Conservation (phyloP, 805 yeast species). For the Lipomyces starkeyi region DNA sequence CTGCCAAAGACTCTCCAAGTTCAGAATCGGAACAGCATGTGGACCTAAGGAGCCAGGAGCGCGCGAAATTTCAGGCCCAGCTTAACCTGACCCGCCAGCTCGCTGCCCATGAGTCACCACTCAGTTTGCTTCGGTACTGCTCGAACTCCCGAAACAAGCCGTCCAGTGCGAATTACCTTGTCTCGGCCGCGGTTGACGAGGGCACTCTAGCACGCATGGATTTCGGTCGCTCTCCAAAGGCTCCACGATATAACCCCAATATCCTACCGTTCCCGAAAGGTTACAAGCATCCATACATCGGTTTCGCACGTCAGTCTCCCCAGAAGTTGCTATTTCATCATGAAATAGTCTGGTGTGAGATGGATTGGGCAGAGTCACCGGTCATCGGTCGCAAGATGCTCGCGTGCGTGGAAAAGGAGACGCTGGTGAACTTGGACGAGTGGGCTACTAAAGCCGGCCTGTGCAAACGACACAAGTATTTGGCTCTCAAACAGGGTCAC, state of each 20-base stretch:
- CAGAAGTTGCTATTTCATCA: conserved; percentile 10
- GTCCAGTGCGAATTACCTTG: conserved; percentile 4
- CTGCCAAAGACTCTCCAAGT: not conserved
- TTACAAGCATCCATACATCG: conserved; percentile 20
- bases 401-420: conserved; percentile 5
- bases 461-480: conserved; percentile 2
- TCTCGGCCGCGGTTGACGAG: conserved; percentile 14
- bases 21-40: not conserved
- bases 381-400: conserved; percentile 19
- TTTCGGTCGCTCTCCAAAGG: not conserved
- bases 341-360: conserved; percentile 29
- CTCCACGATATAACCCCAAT: conserved; percentile 27
- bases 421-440: conserved; percentile 7
- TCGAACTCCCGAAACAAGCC: not conserved
- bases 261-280: conserved; percentile 28
- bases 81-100: not conserved
- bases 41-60: not conserved
- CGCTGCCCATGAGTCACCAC: conserved; percentile 20
- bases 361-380: conserved; percentile 22
- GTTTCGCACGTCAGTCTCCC: conserved; percentile 20
- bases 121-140: conserved; percentile 18
- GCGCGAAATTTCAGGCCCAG: not conserved
- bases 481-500: conserved; percentile 25
- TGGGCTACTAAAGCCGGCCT: conserved; percentile 16
- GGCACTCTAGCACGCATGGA: conserved; percentile 22